Conservation (phyloP, 1,284 basidiomycete genomes). For the Microstroma glucosiphilum region DNA sequence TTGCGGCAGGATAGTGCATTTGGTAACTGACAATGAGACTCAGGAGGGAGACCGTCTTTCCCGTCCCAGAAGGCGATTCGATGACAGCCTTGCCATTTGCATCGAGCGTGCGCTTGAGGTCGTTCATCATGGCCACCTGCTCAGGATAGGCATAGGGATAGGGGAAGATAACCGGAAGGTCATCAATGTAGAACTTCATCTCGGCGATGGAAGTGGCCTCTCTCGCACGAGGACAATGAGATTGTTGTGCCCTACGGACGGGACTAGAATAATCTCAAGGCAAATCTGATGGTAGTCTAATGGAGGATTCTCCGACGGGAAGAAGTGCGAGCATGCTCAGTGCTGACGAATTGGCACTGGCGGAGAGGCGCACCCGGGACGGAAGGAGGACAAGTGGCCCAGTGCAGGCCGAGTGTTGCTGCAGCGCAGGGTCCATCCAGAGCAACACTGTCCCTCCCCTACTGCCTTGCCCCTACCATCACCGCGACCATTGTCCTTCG, state of each 20-base stretch:
- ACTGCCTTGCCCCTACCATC: no score
- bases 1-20: constrained; percentile 83
- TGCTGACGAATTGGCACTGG: no score
- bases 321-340: no score
- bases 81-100: constrained; percentile 89
- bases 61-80: constrained; percentile 99
- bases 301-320: no score
- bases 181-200: constrained; percentile 75
- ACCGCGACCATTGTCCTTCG: no score
- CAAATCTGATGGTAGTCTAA: no score
- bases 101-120: constrained; percentile 91
- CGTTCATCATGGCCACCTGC: constrained; percentile 99
- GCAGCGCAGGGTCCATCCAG: constrained; percentile 3
- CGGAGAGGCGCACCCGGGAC: not conserved
- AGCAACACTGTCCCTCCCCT: not conserved
- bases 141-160: constrained; percentile 58
- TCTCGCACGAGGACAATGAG: no score
- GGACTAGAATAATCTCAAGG: no score
- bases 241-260: no score
- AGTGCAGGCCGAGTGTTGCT: no score
- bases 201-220: not conserved
- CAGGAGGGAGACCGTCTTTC: constrained; percentile 93
- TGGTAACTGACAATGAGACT: constrained; percentile 97
- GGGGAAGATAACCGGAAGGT: constrained; percentile 58
- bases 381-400: no score